phyloP scores from a whole-genome alignment of 2,329 filamentous ascomycete species.

The Trichoderma sp. region DNA sequence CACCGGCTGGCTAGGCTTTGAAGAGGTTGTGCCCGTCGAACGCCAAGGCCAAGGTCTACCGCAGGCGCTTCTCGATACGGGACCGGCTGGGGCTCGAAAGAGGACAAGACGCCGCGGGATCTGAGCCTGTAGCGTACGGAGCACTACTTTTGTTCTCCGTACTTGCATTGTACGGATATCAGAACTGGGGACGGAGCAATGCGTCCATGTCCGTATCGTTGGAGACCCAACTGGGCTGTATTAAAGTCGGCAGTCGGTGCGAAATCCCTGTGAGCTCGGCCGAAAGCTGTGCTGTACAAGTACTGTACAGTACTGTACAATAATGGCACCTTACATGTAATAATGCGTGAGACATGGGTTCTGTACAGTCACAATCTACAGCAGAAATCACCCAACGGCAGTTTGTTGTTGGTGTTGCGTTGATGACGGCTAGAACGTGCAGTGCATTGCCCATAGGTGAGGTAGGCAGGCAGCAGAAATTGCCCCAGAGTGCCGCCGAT shows the following conservation, averaged over 20 bases:
- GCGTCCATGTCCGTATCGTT: background rate
- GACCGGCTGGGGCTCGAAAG: background rate
- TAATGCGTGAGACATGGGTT: background rate
- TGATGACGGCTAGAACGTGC: background rate
- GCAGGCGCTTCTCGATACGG: background rate
- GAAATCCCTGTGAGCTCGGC: background rate
- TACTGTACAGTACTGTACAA: background rate
- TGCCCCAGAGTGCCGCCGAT: background rate
- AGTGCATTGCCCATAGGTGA: background rate
- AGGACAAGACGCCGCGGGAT: constrained; percentile 11
- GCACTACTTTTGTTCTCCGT: constrained; percentile 5
- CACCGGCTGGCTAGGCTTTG: background rate
- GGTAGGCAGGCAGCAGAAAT: background rate
- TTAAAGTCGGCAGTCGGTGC: background rate
- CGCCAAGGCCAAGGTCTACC: constrained; percentile 2
- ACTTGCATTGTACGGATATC: background rate
- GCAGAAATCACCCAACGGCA: constrained; percentile 4
- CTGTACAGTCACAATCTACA: background rate
- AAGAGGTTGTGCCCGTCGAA: background rate
- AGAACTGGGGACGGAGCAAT: background rate
- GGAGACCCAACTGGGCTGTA: background rate
- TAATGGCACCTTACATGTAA: background rate
- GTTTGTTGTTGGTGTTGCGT: background rate
- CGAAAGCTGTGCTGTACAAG: background rate
- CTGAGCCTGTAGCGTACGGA: constrained; percentile 1